Evolutionary conservation across 2,329 filamentous ascomycete species (phyloP).

Genomic region (Helotiales sp.): DNA sequence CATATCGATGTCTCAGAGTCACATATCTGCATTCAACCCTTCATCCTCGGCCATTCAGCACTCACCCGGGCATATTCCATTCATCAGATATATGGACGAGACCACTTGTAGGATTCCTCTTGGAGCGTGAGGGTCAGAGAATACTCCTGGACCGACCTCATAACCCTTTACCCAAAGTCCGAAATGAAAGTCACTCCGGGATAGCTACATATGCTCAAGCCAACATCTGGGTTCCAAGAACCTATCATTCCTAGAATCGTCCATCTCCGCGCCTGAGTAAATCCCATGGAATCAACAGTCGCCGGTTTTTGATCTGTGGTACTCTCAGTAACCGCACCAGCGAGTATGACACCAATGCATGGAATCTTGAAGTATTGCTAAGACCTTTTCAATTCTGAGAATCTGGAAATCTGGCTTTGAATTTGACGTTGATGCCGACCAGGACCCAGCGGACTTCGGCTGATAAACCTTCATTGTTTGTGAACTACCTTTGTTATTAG

Average conservation of each 20-base stretch:
- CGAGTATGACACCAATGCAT: slow-evolving; percentile 38
- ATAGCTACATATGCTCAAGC: slow-evolving; percentile 42
- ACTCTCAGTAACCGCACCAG: slow-evolving; percentile 40
- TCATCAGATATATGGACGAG: slow-evolving; percentile 34
- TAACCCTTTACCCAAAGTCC: slow-evolving; percentile 41
- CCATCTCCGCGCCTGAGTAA: slow-evolving; percentile 46
- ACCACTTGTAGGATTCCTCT: slow-evolving; percentile 23
- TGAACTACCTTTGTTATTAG: slow-evolving; percentile 44
- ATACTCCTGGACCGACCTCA: slow-evolving; percentile 32
- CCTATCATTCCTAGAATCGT: slow-evolving; percentile 34
- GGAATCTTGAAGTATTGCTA: slow-evolving; percentile 36
- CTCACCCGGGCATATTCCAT: slow-evolving; percentile 4
- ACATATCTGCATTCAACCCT: slow-evolving; percentile 39
- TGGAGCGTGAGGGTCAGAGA: slow-evolving; percentile 31
- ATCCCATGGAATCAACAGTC: slow-evolving; percentile 48
- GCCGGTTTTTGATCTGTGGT: slow-evolving; percentile 45
- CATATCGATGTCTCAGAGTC: slow-evolving; percentile 41
- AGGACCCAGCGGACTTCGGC: slow-evolving; percentile 47
- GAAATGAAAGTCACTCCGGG: slow-evolving; percentile 43
- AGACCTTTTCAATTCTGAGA: slow-evolving; percentile 38
- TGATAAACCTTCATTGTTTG: slow-evolving; percentile 44
- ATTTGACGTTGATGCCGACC: slow-evolving; percentile 43
- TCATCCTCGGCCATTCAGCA: slow-evolving; percentile 16
- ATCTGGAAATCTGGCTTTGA: slow-evolving; percentile 46
- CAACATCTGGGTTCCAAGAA: slow-evolving; percentile 42